These are phyloP conservation scores for Gynostemma pentaphyllum DNA, from an alignment of 306 rosid species.

Conservation along the genomic window DNA sequence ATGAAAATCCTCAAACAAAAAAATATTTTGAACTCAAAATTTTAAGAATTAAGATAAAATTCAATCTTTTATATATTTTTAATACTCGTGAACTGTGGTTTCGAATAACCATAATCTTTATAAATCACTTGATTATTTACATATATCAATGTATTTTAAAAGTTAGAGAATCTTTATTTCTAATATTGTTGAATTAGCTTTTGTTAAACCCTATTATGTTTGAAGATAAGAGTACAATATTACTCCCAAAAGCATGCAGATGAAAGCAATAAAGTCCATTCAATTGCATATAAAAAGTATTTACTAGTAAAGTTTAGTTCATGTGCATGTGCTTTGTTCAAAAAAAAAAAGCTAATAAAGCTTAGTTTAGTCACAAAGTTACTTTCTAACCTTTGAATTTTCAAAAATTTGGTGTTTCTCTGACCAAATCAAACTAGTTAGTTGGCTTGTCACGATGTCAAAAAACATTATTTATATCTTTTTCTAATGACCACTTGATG, in stretches of 20 bases:
- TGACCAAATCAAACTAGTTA: slow-evolving; percentile 19
- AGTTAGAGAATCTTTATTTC: background rate
- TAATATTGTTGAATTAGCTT: background rate
- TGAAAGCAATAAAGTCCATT: background rate
- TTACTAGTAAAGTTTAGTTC: background rate
- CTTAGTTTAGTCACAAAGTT: slow-evolving; percentile 7
- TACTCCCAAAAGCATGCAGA: background rate
- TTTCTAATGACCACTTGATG: background rate
- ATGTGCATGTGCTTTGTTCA: background rate
- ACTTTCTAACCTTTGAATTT: slow-evolving; percentile 20
- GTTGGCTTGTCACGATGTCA: slow-evolving; percentile 8
- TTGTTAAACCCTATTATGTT: background rate
- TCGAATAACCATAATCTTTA: too few species aligned
- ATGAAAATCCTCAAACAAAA: too few species aligned
- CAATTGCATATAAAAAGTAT: background rate
- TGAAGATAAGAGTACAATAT: too few species aligned
- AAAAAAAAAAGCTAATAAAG: background rate
- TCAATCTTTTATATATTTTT: too few species aligned
- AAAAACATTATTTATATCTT: slow-evolving; percentile 9
- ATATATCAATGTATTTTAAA: too few species aligned
- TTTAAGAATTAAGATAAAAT: too few species aligned
- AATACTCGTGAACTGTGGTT: too few species aligned
- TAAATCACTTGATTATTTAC: too few species aligned
- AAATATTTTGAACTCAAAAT: too few species aligned
- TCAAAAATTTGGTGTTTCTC: slow-evolving; percentile 1